phyloP scores from a whole-genome alignment of 257 asterid genomes.

The Forsythia viridissima region DNA sequence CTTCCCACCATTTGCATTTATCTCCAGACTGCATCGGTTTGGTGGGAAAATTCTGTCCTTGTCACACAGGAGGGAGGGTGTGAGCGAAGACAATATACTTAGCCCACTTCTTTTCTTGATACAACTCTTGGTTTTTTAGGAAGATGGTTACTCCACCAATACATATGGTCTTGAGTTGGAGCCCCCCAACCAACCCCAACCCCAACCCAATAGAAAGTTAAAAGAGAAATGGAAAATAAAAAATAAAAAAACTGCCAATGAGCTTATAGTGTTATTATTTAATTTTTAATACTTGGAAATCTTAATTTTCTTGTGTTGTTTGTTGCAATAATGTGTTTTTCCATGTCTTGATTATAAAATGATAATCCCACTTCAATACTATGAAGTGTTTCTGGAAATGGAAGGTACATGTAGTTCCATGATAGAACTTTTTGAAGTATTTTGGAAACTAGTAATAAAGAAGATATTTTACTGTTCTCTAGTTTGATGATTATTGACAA shows the following conservation, averaged over 20 bases:
- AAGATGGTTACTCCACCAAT: background rate
- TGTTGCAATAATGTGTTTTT: background rate
- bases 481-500: constrained; percentile 23
- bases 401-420: background rate
- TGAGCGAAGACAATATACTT: background rate
- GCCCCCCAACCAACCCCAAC: background rate
- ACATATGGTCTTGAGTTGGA: background rate
- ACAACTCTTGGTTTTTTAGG: background rate
- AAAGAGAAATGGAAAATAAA: background rate
- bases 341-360: background rate
- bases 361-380: background rate
- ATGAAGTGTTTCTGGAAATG: background rate
- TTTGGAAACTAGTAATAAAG: background rate
- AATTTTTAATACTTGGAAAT: background rate
- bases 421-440: background rate
- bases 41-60: background rate
- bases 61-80: background rate
- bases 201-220: background rate
- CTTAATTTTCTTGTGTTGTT: background rate
- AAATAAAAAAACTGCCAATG: background rate
- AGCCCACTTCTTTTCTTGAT: background rate
- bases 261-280: background rate
- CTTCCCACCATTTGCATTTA: background rate
- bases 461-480: constrained; percentile 15
- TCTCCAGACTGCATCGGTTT: background rate